These are phyloP conservation scores for Paramecium caudatum DNA, from an alignment of 73 alveolate genomes.

Conservation along the genomic window DNA sequence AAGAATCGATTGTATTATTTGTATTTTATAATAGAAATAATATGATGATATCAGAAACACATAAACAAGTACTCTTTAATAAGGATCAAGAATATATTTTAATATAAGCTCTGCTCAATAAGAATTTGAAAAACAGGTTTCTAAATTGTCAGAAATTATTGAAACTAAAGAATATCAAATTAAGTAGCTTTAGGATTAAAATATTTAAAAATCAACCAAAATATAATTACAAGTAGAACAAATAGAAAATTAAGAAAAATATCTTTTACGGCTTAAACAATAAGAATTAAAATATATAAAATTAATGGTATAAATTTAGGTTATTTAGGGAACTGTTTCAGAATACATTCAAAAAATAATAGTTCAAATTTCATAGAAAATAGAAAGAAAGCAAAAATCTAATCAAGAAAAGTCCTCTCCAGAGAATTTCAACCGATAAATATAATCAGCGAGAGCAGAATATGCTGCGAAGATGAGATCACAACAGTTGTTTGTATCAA, in stretches of 20 bases:
- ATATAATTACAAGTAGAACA: neutral
- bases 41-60: too few relatives aligned
- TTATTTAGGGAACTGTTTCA: neutral
- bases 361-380: neutral
- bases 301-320: neutral
- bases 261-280: neutral
- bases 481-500: neutral
- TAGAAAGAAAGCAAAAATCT: neutral
- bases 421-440: neutral
- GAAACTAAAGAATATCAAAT: too few relatives aligned
- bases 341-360: neutral
- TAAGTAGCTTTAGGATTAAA: neutral
- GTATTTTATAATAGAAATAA: too few relatives aligned
- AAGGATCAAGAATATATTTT: constrained; percentile 6
- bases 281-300: neutral
- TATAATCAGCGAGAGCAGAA: constrained; percentile 21
- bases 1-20: constrained; percentile 24
- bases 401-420: neutral
- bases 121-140: too few relatives aligned
- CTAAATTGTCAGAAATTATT: too few relatives aligned
- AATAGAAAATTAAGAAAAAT: constrained; percentile 24
- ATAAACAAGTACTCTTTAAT: too few relatives aligned
- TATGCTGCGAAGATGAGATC: neutral
- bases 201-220: neutral
- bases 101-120: neutral